These are phyloP conservation scores for Apostasia shenzhenica DNA, from an alignment of 106 monocot genomes.

Conservation along the genomic window DNA sequence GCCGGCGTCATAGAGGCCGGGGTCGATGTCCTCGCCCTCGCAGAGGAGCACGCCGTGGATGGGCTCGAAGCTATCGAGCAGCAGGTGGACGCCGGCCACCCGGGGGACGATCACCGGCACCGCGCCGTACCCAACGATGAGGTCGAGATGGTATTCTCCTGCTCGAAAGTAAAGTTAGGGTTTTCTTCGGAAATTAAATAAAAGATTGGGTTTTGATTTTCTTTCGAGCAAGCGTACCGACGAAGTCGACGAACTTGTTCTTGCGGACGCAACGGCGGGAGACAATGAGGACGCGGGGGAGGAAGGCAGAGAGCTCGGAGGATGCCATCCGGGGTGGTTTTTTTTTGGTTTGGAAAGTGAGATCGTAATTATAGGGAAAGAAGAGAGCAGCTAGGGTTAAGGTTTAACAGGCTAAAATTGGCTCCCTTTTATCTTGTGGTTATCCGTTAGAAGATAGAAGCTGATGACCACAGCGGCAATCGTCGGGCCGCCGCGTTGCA, in stretches of 20 bases:
- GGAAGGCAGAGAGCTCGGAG: constrained; percentile 48
- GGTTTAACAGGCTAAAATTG: too few relatives aligned
- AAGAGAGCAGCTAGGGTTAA: too few relatives aligned
- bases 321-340: constrained; percentile 12
- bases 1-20: constrained; percentile 44
- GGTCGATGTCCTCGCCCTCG: constrained; percentile 96
- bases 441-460: too few relatives aligned
- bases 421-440: too few relatives aligned
- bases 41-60: constrained; percentile 95
- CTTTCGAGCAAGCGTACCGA: constrained; percentile 32
- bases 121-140: constrained; percentile 81
- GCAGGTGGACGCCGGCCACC: constrained; percentile 75
- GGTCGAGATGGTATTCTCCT: constrained; percentile 95
- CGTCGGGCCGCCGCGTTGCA: too few relatives aligned
- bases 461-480: too few relatives aligned
- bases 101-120: constrained; percentile 89
- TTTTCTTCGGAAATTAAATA: neutral
- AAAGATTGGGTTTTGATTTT: neutral
- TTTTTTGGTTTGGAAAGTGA: neutral
- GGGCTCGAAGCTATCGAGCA: constrained; percentile 88
- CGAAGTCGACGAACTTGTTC: constrained; percentile 99
- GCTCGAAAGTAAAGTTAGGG: neutral
- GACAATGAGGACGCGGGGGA: constrained; percentile 89
- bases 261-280: constrained; percentile 85
- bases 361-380: neutral